Conservation (phyloP, 2,329 filamentous ascomycete species). For the Mycocentrospora acerina region DNA sequence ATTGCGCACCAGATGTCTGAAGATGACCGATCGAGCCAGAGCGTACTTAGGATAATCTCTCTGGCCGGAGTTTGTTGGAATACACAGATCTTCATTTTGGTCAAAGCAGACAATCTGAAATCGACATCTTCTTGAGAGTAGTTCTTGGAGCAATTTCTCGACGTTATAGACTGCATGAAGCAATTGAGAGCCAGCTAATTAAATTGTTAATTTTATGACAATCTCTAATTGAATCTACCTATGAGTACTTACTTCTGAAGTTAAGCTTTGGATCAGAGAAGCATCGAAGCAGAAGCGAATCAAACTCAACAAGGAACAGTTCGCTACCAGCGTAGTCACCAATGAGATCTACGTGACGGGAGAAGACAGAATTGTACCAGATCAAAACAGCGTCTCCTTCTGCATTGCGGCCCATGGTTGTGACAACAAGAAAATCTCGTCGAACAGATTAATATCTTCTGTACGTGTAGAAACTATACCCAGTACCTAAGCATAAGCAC, state of each 20-base stretch:
- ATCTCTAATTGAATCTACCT: too few species aligned
- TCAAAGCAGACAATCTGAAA: conserved; percentile 73
- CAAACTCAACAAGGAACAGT: conserved; percentile 71
- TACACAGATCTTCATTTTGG: conserved; percentile 56
- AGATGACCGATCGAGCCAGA: conserved; percentile 63
- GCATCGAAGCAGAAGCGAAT: conserved; percentile 67
- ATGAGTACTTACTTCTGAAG: too few species aligned
- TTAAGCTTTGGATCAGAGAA: conserved; percentile 65
- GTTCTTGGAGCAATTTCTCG: conserved; percentile 63
- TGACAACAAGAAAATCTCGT: too few species aligned
- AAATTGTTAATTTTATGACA: too few species aligned
- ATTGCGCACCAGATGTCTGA: conserved; percentile 61
- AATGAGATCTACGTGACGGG: conserved; percentile 54
- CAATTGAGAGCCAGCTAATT: conserved; percentile 70
- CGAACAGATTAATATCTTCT: too few species aligned
- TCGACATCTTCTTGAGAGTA: conserved; percentile 65
- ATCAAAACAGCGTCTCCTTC: too few species aligned
- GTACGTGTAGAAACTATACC: too few species aligned
- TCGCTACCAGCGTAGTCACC: conserved; percentile 76
- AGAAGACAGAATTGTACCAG: conserved; percentile 40
- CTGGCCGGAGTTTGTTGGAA: conserved; percentile 48
- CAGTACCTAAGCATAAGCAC: too few species aligned
- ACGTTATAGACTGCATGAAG: conserved; percentile 70
- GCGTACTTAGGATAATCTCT: conserved; percentile 59
- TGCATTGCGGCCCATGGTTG: too few species aligned